A percentile compares a stretch with the other conserved stretches of the same genome.
Evolutionary conservation across 2,329 filamentous ascomycete genomes (phyloP).

Genomic region (Allantophomopsis cytisporea): DNA sequence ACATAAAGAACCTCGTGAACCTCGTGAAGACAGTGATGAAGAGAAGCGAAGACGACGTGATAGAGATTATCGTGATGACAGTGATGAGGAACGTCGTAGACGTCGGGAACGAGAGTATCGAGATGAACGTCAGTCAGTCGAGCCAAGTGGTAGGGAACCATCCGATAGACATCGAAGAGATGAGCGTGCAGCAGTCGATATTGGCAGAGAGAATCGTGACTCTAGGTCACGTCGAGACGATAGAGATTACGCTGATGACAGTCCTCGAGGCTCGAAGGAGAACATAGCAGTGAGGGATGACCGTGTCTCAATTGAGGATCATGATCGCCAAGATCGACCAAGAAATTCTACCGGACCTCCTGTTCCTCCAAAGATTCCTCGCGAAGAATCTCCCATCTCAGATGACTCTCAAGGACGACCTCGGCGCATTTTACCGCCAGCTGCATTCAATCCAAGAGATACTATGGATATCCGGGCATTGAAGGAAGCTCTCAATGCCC

Average conservation of each 20-base stretch:
- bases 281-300: neutral
- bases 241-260: neutral
- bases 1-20: neutral
- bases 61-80: slow-evolving; percentile 8
- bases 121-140: slow-evolving; percentile 10
- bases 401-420: slow-evolving; percentile 8
- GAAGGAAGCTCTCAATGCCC: slow-evolving; percentile 15
- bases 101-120: slow-evolving; percentile 8
- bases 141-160: slow-evolving; percentile 8
- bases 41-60: slow-evolving; percentile 4
- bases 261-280: slow-evolving; percentile 1
- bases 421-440: slow-evolving; percentile 1
- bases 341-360: no score
- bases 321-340: no score
- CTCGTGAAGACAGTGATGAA: slow-evolving; percentile 5
- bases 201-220: no score
- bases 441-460: slow-evolving; percentile 18
- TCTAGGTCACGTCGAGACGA: slow-evolving; percentile 1
- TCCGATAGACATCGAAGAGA: slow-evolving; percentile 3
- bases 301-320: no score
- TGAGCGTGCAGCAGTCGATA: neutral
- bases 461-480: slow-evolving; percentile 18
- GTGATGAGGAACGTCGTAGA: neutral
- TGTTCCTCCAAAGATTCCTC: slow-evolving; percentile 1
- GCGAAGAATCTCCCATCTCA: slow-evolving; percentile 11